Evolutionary conservation across 2,329 filamentous ascomycete species (phyloP).

Genomic region (Aspergillus eucalypticola): DNA sequence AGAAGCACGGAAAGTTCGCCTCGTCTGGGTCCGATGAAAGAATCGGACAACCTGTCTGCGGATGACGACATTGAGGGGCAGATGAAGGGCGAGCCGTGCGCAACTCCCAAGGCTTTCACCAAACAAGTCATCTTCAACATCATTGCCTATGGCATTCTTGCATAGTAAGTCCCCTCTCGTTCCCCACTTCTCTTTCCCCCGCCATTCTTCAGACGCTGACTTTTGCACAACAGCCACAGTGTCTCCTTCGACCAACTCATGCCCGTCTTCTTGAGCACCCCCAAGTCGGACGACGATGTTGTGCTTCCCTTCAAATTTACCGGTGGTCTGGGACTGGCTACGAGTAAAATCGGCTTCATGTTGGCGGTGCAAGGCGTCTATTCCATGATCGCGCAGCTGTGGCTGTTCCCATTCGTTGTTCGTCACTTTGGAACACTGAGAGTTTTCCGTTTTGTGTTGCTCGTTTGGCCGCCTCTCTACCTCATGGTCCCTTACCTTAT

Average conservation of each 20-base stretch:
- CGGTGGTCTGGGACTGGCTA: slow-evolving; percentile 80
- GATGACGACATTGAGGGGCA: slow-evolving; percentile 44
- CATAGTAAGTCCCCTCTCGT: slow-evolving; percentile 69
- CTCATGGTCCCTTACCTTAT: slow-evolving; percentile 85
- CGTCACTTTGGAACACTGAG: slow-evolving; percentile 73
- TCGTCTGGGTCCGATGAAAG: slow-evolving; percentile 42
- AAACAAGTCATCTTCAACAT: slow-evolving; percentile 84
- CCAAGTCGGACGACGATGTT: slow-evolving; percentile 51
- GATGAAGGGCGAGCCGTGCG: slow-evolving; percentile 43
- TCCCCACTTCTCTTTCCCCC: neutral
- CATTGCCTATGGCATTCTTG: slow-evolving; percentile 84
- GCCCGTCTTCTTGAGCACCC: slow-evolving; percentile 83
- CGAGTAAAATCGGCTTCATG: slow-evolving; percentile 82
- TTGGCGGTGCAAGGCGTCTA: slow-evolving; percentile 86
- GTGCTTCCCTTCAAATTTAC: slow-evolving; percentile 83
- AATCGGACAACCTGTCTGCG: slow-evolving; percentile 32
- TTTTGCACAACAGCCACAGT: slow-evolving; percentile 68
- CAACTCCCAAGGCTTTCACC: slow-evolving; percentile 69
- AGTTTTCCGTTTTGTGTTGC: slow-evolving; percentile 77
- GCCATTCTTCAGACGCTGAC: slow-evolving; percentile 27
- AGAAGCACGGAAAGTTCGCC: slow-evolving; percentile 59
- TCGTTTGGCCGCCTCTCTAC: slow-evolving; percentile 86
- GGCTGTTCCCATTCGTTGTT: slow-evolving; percentile 79
- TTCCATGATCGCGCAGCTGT: slow-evolving; percentile 81
- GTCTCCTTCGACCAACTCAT: slow-evolving; percentile 95